A percentile compares a stretch with the other conserved stretches of the same genome.
These are phyloP conservation scores for Pyrrhoderma lamaoense DNA, from an alignment of 1,284 basidiomycete species.

Conservation along the genomic window DNA sequence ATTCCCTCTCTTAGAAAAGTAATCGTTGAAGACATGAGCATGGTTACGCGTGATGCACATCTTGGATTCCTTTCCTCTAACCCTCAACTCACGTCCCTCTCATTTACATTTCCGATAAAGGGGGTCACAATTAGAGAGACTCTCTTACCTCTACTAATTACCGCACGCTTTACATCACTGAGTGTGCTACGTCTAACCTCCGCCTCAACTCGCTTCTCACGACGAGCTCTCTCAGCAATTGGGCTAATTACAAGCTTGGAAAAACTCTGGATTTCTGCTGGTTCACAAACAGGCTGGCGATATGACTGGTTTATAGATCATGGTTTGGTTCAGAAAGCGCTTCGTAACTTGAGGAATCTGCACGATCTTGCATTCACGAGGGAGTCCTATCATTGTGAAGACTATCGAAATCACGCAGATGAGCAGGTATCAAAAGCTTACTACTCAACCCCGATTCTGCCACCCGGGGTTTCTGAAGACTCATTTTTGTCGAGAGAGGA, in stretches of 20 bases:
- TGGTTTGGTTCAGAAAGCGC: not conserved
- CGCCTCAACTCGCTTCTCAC: not conserved
- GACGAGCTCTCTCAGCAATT: not conserved
- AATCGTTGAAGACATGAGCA: not conserved
- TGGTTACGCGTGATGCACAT: not conserved
- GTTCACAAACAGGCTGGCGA: not conserved
- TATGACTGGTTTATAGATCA: conserved; percentile 8
- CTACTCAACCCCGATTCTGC: not conserved
- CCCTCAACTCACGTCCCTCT: not conserved
- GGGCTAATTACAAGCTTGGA: not conserved
- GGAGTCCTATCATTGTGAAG: conserved; percentile 4
- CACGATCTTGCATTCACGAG: conserved; percentile 5
- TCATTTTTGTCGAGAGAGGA: not conserved
- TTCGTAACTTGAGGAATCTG: not conserved
- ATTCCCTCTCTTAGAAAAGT: not conserved
- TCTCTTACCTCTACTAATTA: not conserved
- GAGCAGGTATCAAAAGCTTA: not conserved
- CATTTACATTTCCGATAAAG: conserved; percentile 2
- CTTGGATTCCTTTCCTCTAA: not conserved
- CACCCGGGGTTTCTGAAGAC: not conserved
- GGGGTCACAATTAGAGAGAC: not conserved
- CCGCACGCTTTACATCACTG: not conserved
- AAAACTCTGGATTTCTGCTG: conserved; percentile 4
- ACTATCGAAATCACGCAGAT: not conserved
- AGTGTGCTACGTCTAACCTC: not conserved